Base-by-base conservation (phyloP, 2,329 filamentous ascomycete genomes). In the Fusarium piperis region DNA sequence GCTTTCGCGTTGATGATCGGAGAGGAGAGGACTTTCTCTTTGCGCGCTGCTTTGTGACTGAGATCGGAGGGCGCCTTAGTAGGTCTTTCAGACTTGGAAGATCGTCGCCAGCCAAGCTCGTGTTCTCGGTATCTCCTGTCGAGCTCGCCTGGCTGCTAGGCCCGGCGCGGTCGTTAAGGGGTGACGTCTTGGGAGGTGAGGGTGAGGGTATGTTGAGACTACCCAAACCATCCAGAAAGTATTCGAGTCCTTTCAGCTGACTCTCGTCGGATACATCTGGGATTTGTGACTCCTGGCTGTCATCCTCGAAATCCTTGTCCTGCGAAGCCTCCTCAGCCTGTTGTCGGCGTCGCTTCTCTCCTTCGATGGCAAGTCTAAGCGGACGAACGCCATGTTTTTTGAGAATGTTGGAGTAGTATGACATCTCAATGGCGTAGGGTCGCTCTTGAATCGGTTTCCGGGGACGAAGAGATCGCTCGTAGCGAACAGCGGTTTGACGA, bases 381-480 rank as follows among this genome's bases (percentile, higher is more conserved):
- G 88, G 88, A 59, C 84, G 85, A 30, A 90, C 78, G 26, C 88
- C 88, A 63, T 88, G 87, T 4, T 84, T 84, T 73, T 85, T 87
- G 72, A 89, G 84, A 20, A 83, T 78, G 4, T 79, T 86, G 61
- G 84, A 85, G 75, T 89, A 90, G 30, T 85, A 84, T 0, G 84
- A 87, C 74, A 84, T 86, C 68, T 90, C 88, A 5, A 90, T 79
- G 7, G 86, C 78, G 68, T 90, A 90, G 4, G 88, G 88, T 48
- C 89, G 87, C 73, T 90, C 83, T 74, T 90, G 88, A 8, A 90
- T 90, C 1, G 88, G 88, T 67, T 90, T 90, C 20, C 88, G 84
- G 1, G 87, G 87, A 8, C 88, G 84, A n/a, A 90, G 79, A 5
- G 85, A 88, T 35, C 88, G 84, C 67, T 84, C 82, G 51, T 82